A percentile compares a stretch with the other conserved stretches of the same genome.
Evolutionary conservation across 1,284 basidiomycete genomes (phyloP).

Genomic region (Cutaneotrichosporon daszewskae): DNA sequence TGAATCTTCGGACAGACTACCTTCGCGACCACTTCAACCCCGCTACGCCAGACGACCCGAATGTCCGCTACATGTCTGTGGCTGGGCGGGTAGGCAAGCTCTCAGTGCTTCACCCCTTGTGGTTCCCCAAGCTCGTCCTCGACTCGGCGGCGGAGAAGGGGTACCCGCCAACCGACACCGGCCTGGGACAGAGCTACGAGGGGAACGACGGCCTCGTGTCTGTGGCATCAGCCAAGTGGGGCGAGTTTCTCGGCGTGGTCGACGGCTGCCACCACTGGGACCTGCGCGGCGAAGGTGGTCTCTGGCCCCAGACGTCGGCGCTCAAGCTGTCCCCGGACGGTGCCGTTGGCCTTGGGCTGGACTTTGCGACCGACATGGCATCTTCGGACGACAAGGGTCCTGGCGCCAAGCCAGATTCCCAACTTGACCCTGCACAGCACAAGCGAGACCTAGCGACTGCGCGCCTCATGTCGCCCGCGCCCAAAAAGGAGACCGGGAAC

Average conservation of each 20-base stretch:
- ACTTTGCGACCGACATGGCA: background rate
- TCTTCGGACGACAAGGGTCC: conserved; percentile 5
- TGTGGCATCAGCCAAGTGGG: conserved; percentile 83
- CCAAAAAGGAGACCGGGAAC: background rate
- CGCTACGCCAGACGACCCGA: conserved; percentile 71
- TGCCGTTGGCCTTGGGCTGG: conserved; percentile 12
- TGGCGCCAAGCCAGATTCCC: conserved; percentile 5
- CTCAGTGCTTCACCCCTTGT: conserved; percentile 83
- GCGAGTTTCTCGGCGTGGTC: conserved; percentile 83
- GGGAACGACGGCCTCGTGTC: conserved; percentile 95
- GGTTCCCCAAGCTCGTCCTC: conserved; percentile 90
- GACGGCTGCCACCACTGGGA: conserved; percentile 97
- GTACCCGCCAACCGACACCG: conserved; percentile 57
- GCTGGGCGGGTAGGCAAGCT: conserved; percentile 70
- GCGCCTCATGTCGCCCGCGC: conserved; percentile 12
- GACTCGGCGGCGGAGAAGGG: conserved; percentile 58
- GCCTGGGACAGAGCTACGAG: conserved; percentile 54
- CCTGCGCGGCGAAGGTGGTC: conserved; percentile 67
- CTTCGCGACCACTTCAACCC: conserved; percentile 88
- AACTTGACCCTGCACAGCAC: conserved; percentile 14
- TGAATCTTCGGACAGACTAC: conserved; percentile 84
- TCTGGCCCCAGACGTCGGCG: conserved; percentile 37
- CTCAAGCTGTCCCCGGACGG: conserved; percentile 25
- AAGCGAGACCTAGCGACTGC: conserved; percentile 16
- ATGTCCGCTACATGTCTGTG: conserved; percentile 86